Evolutionary conservation across 192 early-diverging fungal species (phyloP).

Genomic region (Coemansia sp.): DNA sequence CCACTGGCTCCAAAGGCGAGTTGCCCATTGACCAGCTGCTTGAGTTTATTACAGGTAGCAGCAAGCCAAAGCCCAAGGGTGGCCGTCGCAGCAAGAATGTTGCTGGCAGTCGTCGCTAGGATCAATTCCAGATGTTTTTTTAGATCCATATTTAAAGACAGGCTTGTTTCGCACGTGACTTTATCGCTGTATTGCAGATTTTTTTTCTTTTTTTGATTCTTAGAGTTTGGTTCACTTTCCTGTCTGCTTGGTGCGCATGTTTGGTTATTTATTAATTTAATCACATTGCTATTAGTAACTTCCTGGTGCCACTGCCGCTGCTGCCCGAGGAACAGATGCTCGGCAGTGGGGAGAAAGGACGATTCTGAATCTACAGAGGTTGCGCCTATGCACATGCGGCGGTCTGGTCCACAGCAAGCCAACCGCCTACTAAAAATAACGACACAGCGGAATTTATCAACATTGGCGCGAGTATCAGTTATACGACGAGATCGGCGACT

Average conservation of each 20-base stretch:
- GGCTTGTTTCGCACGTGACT: background rate
- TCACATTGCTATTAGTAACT: background rate
- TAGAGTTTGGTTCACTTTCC: background rate
- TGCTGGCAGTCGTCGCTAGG: slow-evolving; percentile 36
- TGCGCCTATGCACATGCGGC: background rate
- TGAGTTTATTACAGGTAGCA: slow-evolving; percentile 59
- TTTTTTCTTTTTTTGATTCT: background rate
- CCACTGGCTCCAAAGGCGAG: slow-evolving; percentile 56
- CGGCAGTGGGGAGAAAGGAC: background rate
- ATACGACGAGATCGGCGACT: background rate
- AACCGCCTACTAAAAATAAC: background rate
- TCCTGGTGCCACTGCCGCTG: background rate
- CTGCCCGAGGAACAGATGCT: background rate
- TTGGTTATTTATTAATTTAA: background rate
- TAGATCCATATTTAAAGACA: too few species aligned
- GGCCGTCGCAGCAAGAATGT: slow-evolving; percentile 35
- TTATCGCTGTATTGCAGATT: background rate
- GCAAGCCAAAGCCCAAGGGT: slow-evolving; percentile 37
- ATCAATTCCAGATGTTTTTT: background rate
- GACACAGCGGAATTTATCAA: background rate
- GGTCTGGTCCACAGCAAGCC: slow-evolving; percentile 1
- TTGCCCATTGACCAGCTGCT: slow-evolving; percentile 73
- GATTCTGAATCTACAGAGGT: background rate
- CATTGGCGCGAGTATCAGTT: background rate
- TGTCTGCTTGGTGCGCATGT: background rate